phyloP scores from a whole-genome alignment of 495 filamentous ascomycete genomes.

The Pyrenopolyporus hunteri region DNA sequence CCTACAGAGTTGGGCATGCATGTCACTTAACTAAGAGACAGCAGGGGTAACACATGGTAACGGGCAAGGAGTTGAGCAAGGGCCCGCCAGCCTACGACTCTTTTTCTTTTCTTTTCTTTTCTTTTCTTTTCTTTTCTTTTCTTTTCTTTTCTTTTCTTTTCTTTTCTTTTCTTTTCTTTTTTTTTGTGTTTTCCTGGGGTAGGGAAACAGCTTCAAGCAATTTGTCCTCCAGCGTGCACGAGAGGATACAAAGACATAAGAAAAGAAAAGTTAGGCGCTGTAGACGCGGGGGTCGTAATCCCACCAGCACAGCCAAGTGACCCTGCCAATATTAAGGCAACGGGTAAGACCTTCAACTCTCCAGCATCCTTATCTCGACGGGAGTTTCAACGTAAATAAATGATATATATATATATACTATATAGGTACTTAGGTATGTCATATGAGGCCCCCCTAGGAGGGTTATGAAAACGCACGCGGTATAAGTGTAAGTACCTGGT shows the following conservation, averaged over 20 bases:
- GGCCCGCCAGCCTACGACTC: conserved; percentile 18
- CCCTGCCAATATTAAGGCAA: neutral
- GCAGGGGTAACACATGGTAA: conserved; percentile 46
- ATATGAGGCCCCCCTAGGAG: too few species aligned
- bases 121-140: neutral
- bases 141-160: neutral
- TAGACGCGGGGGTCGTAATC: neutral
- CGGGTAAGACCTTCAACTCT: neutral
- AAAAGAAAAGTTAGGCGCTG: neutral
- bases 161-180: too few species aligned
- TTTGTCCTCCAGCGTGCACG: neutral
- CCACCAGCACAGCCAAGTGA: neutral
- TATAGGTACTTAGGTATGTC: too few species aligned
- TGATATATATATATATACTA: too few species aligned
- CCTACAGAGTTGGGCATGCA: conserved; percentile 26
- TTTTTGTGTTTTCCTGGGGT: neutral
- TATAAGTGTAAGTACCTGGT: too few species aligned
- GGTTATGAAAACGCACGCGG: too few species aligned
- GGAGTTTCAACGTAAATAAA: too few species aligned
- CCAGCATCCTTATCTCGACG: neutral
- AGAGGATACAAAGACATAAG: too few species aligned
- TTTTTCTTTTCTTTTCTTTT: too few species aligned
- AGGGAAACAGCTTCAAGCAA: conserved; percentile 9
- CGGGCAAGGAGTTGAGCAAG: conserved; percentile 32
- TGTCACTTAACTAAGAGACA: conserved; percentile 38